Evolutionary conservation across 768 basidiomycete genomes (phyloP), one percentile per base, ranked within the genome.

Genomic region (Leccinum uliginosum): DNA sequence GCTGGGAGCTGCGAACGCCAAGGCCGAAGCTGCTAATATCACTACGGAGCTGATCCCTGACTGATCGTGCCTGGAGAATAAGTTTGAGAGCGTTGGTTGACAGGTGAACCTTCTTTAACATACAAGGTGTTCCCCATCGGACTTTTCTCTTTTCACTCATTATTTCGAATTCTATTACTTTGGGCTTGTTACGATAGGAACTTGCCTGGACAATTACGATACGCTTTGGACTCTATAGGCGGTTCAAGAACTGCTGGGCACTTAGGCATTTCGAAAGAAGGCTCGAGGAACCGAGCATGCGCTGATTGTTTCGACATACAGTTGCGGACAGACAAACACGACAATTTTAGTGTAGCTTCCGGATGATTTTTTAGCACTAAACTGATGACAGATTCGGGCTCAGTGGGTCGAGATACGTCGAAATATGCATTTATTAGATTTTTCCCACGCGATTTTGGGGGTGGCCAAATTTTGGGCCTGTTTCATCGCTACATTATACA

Each of bases 11-110:
- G 45, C 54, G n/a, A 50, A 62, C 19, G 57, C 66, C 11, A 21
- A 54, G 46, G 32, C 60, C 35, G 27, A 66, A 21, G 67, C 67
- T 19, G 44, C 52, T 4, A 71, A 64, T 40, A 59, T 71, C 11
- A 58, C 59, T 5, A 17, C 64, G 2, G 3, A 51, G 17, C 46
- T 69, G 15, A 30, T 68, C 24, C 62, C 68, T 5, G 35, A 27
- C 11, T 65, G 30, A 63, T 19, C 17, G 23, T 23, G 12, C 2
- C 6, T 14, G 12, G 21, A 7, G 14, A 40, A 14, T 2, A 2
- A 46, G 12, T 24, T 23, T 24, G 45, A 14, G 2, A 12, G 45
- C 3, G 45, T 46, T 24, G 7, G 19, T 44, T 44, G 11, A 23
- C 44, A 14, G 14, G 21, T 7, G n/a, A 24, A 14, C n/a, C 9